Evolutionary conservation across 2,329 filamentous ascomycete species (phyloP).

Genomic region (Clonostachys sp.): DNA sequence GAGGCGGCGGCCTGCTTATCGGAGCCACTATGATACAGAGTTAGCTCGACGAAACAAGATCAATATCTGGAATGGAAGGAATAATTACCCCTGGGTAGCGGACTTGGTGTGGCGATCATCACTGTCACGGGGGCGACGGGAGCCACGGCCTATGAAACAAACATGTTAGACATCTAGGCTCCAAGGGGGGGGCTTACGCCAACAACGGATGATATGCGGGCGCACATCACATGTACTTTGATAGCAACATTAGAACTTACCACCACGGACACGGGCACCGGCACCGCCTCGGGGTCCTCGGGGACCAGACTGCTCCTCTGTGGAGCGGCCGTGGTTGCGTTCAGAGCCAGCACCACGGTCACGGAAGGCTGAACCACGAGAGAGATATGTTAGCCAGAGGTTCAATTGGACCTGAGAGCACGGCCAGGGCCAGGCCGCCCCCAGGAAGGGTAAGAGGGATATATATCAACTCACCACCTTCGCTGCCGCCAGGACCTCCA

Average conservation of each 20-base stretch:
- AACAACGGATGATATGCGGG: no score
- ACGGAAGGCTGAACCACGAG: constrained; percentile 65
- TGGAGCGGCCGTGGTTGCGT: constrained; percentile 77
- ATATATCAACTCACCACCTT: constrained; percentile 66
- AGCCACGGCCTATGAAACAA: constrained; percentile 41
- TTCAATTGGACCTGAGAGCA: background rate
- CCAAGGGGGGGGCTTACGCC: no score
- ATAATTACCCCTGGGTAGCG: constrained; percentile 38
- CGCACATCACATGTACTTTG: background rate
- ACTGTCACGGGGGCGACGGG: constrained; percentile 44
- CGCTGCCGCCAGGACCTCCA: constrained; percentile 67
- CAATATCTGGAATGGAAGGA: background rate
- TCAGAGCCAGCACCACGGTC: constrained; percentile 77
- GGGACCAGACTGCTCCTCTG: constrained; percentile 57
- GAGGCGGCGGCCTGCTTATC: constrained; percentile 85
- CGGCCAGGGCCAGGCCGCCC: constrained; percentile 6
- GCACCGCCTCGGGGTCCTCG: constrained; percentile 56
- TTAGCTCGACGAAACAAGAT: constrained; percentile 7
- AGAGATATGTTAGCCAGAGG: background rate
- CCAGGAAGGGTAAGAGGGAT: constrained; percentile 2
- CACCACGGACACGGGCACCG: constrained; percentile 58
- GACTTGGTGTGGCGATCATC: constrained; percentile 50
- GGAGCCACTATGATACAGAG: constrained; percentile 53
- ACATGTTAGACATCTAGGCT: no score
- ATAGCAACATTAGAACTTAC: constrained; percentile 28